Evolutionary conservation across 441 rosid species (phyloP), one percentile per base, ranked within the genome.

Genomic region (Populus trichocarpa): DNA sequence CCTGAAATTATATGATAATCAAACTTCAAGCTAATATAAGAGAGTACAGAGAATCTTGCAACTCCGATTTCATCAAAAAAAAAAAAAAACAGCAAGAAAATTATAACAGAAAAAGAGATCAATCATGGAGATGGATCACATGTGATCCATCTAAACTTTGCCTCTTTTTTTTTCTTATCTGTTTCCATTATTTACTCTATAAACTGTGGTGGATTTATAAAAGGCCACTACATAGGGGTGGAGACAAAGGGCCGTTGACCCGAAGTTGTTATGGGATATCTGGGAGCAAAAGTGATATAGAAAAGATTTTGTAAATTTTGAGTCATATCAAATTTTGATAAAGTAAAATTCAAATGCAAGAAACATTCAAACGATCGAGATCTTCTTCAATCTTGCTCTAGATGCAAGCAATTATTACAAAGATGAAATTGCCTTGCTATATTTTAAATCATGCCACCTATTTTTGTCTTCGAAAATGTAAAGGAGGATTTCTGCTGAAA

Each of bases 1-100:
- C 92, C 98, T 87, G 93, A 86, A 83, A 85, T 66, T 22, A 46
- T 65, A 25, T 28, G 25, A 53, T 5, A 68, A 14, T 68, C 22
- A 18, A 20, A 68, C 38, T 68, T 68, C 71, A 32, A 5, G 1
- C 8, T 8, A 67, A 30, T 26, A 13, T 16, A 28, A 16, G 36
- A 68, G n/a, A 28, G 6, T 6, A 68, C 35, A 30, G 38, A 32
- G 38, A 18, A 68, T 68, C 71, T 35, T 32, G 42, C 71, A 68
- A 6, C 38, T 18, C 71, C 71, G 16, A 68, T 68, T 68, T 13
- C 38, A 68, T 61, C 25, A 1, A 53, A 8, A 53, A 53, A 38
- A 38, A 38, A 38, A 10, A 2, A 10, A 38, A 38, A 38, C 42
- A 38, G 42, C 38, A 68, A 18, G 11, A 18, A 9, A 10, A 68